These are phyloP conservation scores for Hypoxylon perforatum DNA, from an alignment of 495 filamentous ascomycete genomes.

Conservation along the genomic window DNA sequence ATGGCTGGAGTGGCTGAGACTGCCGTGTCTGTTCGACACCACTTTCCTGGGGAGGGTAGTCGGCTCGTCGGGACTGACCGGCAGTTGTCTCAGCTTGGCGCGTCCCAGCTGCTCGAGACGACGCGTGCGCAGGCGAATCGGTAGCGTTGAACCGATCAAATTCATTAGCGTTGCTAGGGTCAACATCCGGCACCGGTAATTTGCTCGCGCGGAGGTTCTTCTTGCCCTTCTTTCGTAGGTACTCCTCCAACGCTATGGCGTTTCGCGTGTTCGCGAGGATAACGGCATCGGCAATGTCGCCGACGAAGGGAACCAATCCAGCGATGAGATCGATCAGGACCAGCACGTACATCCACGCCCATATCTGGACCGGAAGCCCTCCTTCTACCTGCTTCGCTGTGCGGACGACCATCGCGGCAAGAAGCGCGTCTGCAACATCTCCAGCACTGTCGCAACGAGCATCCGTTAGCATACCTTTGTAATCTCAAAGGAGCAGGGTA, in stretches of 20 bases:
- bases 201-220: slow-evolving; percentile 53
- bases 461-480: slow-evolving; percentile 17
- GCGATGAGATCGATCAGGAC: slow-evolving; percentile 81
- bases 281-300: slow-evolving; percentile 78
- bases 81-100: slow-evolving; percentile 15
- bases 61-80: slow-evolving; percentile 15
- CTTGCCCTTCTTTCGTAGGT: slow-evolving; percentile 69
- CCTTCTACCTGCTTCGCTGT: slow-evolving; percentile 76
- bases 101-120: slow-evolving; percentile 11
- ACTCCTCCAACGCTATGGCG: slow-evolving; percentile 76
- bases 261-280: slow-evolving; percentile 79
- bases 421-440: slow-evolving; percentile 75
- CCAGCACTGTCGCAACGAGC: slow-evolving; percentile 65
- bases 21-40: slow-evolving; percentile 27
- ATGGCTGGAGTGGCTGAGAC: slow-evolving; percentile 28
- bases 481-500: neutral
- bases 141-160: slow-evolving; percentile 51
- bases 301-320: slow-evolving; percentile 85
- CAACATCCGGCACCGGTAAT: slow-evolving; percentile 45
- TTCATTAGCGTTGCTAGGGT: slow-evolving; percentile 56
- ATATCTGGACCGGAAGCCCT: slow-evolving; percentile 68
- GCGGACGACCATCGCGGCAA: slow-evolving; percentile 75
- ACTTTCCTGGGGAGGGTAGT: slow-evolving; percentile 30
- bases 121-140: slow-evolving; percentile 31
- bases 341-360: slow-evolving; percentile 78